Evolutionary conservation across 257 asterid genomes (phyloP), one percentile per base, ranked within the genome.

Genomic region (Haberlea rhodopensis): DNA sequence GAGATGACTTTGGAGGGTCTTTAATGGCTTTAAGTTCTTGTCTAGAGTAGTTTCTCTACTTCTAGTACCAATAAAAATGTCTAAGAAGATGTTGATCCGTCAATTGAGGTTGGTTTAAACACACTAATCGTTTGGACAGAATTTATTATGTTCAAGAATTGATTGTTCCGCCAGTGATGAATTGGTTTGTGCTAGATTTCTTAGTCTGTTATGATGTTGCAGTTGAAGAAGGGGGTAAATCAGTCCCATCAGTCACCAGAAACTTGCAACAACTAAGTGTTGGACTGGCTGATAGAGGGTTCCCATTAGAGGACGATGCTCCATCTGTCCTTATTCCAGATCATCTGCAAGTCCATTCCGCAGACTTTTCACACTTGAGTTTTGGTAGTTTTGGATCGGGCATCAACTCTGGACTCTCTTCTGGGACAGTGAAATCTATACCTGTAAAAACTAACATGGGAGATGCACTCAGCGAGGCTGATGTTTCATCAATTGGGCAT

Each of bases 341-440:
- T 67, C 96, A 87, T 75, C 79, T 94, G 71, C 96, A 87, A 76
- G 94, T 83, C 65, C 95, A 87, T 67, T 73, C 81, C 65, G 90
- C 78, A 21, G 92, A 87, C 68, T 94, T 85, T 73, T 87, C 95
- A 7, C 95, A 94, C 78, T 78, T 90, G 78, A 94, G 95, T 80
- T 94, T 94, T 79, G 99, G 97, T 71, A 94, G 97, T 78, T 90
- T 90, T 65, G 90, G 94, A 70, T 65, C 89, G 63, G 87, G 76
- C 68, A 63, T 79, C 74, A 68, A 53, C 49, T 67, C 82, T 68
- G 60, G 79, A 53, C 69, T 76, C 69, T 69, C 83, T 52, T 56
- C 95, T 45, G 95, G 85, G 66, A 56, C 81, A 51, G 60, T 43
- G 69, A 59, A 84, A 48, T 77, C 99, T 23, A 56, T 72, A 43